Evolutionary conservation across 2,329 filamentous ascomycete species (phyloP), one percentile per base, ranked within the genome.

Genomic region (Alternaria novae-zelandiae): DNA sequence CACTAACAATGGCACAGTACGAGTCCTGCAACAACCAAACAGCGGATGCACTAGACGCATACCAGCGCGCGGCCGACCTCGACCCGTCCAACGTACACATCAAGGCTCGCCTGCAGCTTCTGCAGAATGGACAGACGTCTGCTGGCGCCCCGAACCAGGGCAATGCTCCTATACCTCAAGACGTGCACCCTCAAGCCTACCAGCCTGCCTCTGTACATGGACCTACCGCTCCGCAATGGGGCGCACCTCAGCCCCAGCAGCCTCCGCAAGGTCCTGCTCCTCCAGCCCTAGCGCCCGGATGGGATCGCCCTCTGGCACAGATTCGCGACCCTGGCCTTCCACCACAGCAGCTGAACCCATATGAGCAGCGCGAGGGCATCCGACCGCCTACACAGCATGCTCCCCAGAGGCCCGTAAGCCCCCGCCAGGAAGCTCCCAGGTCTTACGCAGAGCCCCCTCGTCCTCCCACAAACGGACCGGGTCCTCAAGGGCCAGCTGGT

Each of bases 21-120:
- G 96, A 99, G 80, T 97, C 94, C 25, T 99, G 96, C 82, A 98
- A 99, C 86, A 98, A 98, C 82, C 96, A 99, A 82, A 97, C 97
- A 62, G 93, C 90, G 56, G 96, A 99, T 84, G 96, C 96, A 1
- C 86, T 98, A 47, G 96, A 99, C 80, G 96, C 96, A 6, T 99
- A 98, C 79, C 92, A 95, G 75, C 89, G 96, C 70, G 96, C 96
- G 44, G 94, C 94, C 36, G 96, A 99, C 79, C 88, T 99, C 68
- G 96, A 99, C 77, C 95, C 96, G 0, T 86, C 85, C 65, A 98
- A 99, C 77, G 92, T 93, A 43, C 95, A 98, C 80, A 98, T 99
- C 85, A 98, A 98, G 81, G 94, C 94, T 61, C 90, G 96, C 65
- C 86, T 99, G 65, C 92, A 97, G 78, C 86, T 99, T 50, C 87